Conservation (phyloP, 495 filamentous ascomycete species). For the Aspergillus ellipticus region DNA sequence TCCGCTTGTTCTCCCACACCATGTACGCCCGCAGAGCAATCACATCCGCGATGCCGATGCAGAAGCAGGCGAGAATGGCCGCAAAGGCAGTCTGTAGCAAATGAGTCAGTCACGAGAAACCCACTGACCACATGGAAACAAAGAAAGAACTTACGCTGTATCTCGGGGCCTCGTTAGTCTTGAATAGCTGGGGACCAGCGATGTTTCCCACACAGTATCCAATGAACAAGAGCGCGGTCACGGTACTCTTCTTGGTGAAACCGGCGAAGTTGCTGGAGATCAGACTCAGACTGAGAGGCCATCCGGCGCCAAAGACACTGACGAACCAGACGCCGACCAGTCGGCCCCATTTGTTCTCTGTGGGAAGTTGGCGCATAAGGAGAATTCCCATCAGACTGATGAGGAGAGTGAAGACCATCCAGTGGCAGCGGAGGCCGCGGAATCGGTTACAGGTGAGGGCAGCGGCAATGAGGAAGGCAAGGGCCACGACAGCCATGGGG, state of each 20-base stretch:
- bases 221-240: slow-evolving; percentile 36
- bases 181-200: slow-evolving; percentile 36
- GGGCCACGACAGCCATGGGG: slow-evolving; percentile 33
- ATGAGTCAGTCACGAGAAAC: not conserved
- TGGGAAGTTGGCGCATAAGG: slow-evolving; percentile 54
- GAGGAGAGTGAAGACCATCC: slow-evolving; percentile 30
- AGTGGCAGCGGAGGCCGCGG: slow-evolving; percentile 26
- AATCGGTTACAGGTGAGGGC: slow-evolving; percentile 17
- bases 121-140: not conserved
- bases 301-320: slow-evolving; percentile 48
- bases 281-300: slow-evolving; percentile 52
- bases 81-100: slow-evolving; percentile 5
- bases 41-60: slow-evolving; percentile 2
- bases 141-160: slow-evolving; percentile 26
- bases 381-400: slow-evolving; percentile 51
- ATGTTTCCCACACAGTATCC: slow-evolving; percentile 40
- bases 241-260: slow-evolving; percentile 59
- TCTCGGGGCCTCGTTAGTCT: slow-evolving; percentile 28
- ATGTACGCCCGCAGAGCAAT: not conserved
- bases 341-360: slow-evolving; percentile 45
- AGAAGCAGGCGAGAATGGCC: slow-evolving; percentile 7
- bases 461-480: slow-evolving; percentile 33
- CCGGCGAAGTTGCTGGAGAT: slow-evolving; percentile 60
- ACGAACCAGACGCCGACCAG: slow-evolving; percentile 55
- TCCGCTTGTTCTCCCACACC: slow-evolving; percentile 6